Evolutionary conservation across 108 stramenopile species (phyloP), one percentile per base, ranked within the genome.

Genomic region (Cyclotella atomus): DNA sequence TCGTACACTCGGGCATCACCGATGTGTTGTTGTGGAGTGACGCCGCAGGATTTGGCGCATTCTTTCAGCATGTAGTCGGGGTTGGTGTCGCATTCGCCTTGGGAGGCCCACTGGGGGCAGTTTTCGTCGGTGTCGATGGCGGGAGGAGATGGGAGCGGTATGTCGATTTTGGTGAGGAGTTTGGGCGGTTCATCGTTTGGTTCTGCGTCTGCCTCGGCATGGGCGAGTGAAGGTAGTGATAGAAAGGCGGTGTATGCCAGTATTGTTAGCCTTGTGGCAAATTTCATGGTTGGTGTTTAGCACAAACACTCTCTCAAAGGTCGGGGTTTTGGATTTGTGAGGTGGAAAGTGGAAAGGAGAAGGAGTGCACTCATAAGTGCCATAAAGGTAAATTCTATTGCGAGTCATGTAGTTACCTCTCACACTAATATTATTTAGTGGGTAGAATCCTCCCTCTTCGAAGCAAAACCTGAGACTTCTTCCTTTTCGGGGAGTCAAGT

Each of bases 41-140:
- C 52, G 38, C 20, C 30, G 54, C 82, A 83, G 20, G 77, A 78
- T 43, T 27, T 34, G 19, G 78, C 74, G 38, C 83, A 83, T 47
- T 75, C 46, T 59, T 76, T 54, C 6, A 79, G 63, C 83, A 83
- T 83, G 45, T 68, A 83, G 9, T 21, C 49, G 27, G 83, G 78
- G 67, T 83, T 83, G 24, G 65, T 21, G n/a, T 79, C 54, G 52
- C 83, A 83, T 75, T 83, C 83, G 1, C 83, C 83, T 29, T 49
- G 44, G 3, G 67, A 54, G 49, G 83, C 77, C 83, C 83, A 83
- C 0, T 71, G 44, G 49, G 62, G 32, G 33, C 76, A 77, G 0
- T 54, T 8, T 29, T 64, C 70, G 28, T 77, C 23, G 19, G 30
- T 28, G 62, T 77, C 70, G 21, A 44, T 56, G 20, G 29, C 28